Conservation (phyloP, 1,284 basidiomycete species). For the Kwoniella shivajii region DNA sequence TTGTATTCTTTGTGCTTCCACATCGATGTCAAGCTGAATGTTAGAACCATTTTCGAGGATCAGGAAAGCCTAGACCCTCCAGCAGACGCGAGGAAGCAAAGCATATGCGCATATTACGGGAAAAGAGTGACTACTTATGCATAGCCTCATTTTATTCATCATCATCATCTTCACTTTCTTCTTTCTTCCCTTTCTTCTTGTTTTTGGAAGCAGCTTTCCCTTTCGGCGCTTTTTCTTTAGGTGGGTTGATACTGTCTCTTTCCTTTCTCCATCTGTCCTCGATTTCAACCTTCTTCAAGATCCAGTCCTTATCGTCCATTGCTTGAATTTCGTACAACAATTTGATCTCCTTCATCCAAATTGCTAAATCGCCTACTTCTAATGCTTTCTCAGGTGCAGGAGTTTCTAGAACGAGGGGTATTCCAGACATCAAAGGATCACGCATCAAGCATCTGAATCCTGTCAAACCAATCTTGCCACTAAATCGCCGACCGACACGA, state of each 20-base stretch:
- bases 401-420: slow-evolving; percentile 82
- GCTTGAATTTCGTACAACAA: slow-evolving; percentile 52
- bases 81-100: too few species aligned
- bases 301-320: slow-evolving; percentile 46
- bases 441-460: slow-evolving; percentile 70
- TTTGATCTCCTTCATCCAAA: slow-evolving; percentile 74
- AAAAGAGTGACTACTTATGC: too few species aligned
- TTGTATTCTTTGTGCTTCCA: too few species aligned
- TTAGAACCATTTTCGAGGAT: too few species aligned
- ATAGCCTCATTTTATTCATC: slow-evolving; percentile 3
- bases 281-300: slow-evolving; percentile 37
- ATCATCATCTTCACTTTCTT: slow-evolving; percentile 37
- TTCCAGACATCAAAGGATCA: slow-evolving; percentile 67
- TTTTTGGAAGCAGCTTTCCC: slow-evolving; percentile 14
- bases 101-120: too few species aligned
- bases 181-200: slow-evolving; percentile 31
- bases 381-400: slow-evolving; percentile 57
- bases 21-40: too few species aligned
- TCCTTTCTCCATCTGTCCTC: slow-evolving; percentile 40
- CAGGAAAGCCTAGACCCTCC: too few species aligned
- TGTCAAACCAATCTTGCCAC: slow-evolving; percentile 67
- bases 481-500: slow-evolving; percentile 33
- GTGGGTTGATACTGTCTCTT: slow-evolving; percentile 44
- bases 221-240: slow-evolving; percentile 38
- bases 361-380: slow-evolving; percentile 55